Evolutionary conservation across 225 moss, liverwort and hornwort species (phyloP), one percentile per base, ranked within the genome.

Genomic region (Antitrichia curtipendula): DNA sequence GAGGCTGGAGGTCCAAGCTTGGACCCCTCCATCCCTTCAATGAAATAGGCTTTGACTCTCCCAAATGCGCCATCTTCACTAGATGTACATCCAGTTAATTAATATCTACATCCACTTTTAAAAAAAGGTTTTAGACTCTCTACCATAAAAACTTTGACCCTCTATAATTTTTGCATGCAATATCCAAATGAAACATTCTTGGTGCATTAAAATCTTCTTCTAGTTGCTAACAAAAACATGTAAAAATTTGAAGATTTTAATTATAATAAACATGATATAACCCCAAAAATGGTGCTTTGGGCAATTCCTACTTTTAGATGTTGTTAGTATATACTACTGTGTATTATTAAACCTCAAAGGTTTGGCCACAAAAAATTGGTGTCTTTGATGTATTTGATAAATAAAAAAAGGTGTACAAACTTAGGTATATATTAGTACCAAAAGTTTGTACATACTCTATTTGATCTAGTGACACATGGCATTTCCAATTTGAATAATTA

Each of bases 191-290:
- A 40, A 69, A 69, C 3, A 15, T 15, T 40, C 40, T 69, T 69
- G 8, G 14, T 3, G 8, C 4, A 0, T 8, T 69, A 8, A 40
- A 25, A 69, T 41, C 8, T 1, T 14, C 14, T 40, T 40, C 14
- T 4, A 24, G 2, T 13, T 69, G 38, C 8, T 13, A 69, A 13
- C 13, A 23, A 38, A 1, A 7, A 68, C 38, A 13, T 22, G 23
- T n/a, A 1, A n/a, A 22, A 3, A 21, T 7, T 7, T 40, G 3
- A 5, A 0, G 0, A 14, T 24, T 25, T 0, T 69, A 13, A 24
- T 40, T 40, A 69, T 13, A 13, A 1, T 13, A 13, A 4, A 2
- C 22, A 38, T 38, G 2, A 12, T 22, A 0, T 68, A 0, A 38
- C 13, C 12, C 0, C 7, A n/a, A n/a, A 38, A 13, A 12, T 38